phyloP scores from a whole-genome alignment of 2,329 filamentous ascomycete genomes.

The Capronia americana region DNA sequence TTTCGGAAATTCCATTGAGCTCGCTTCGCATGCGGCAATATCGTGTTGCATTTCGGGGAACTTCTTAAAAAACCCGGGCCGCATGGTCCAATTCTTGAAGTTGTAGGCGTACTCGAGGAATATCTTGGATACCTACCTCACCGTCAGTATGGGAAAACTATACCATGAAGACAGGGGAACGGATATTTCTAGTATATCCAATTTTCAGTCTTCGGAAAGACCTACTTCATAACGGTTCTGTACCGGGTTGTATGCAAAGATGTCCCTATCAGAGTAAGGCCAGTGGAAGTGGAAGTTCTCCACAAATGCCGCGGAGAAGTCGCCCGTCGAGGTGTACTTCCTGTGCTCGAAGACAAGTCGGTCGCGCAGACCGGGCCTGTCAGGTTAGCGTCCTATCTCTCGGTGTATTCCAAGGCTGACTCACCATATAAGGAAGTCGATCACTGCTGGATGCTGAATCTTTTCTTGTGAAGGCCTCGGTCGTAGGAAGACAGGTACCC shows the following conservation, averaged over 20 bases:
- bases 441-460: constrained; percentile 39
- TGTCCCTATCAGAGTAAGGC: constrained; percentile 36
- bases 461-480: constrained; percentile 36
- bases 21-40: constrained; percentile 31
- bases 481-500: constrained; percentile 35
- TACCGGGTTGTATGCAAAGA: constrained; percentile 30
- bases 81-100: constrained; percentile 40
- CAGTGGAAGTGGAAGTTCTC: constrained; percentile 39
- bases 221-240: neutral
- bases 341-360: constrained; percentile 39
- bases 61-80: constrained; percentile 36
- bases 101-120: constrained; percentile 37
- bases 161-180: neutral
- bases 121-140: constrained; percentile 33
- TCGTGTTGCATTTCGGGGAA: constrained; percentile 40
- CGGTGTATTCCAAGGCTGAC: constrained; percentile 1
- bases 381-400: neutral
- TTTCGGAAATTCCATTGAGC: constrained; percentile 26
- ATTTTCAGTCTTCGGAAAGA: neutral
- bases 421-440: constrained; percentile 38
- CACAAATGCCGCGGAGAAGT: constrained; percentile 37
- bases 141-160: constrained; percentile 13
- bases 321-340: constrained; percentile 36
- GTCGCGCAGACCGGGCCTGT: constrained; percentile 35
- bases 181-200: neutral